phyloP scores from a whole-genome alignment of 2,329 filamentous ascomycete genomes.

The Fusarium verrucosum region DNA sequence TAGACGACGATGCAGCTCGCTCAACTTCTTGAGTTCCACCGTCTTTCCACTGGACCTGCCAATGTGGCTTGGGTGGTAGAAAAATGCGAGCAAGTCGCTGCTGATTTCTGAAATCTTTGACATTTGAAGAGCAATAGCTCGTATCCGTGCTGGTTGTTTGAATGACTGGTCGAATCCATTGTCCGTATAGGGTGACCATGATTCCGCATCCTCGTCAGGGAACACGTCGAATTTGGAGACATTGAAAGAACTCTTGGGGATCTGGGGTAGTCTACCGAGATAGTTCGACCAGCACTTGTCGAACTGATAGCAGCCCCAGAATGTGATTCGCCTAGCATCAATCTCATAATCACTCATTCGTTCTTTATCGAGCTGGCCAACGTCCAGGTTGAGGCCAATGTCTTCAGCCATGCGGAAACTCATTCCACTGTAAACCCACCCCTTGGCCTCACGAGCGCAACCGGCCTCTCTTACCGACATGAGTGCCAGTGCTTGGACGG shows the following conservation, averaged over 20 bases:
- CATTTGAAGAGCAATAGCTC: constrained; percentile 83
- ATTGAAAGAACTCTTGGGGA: constrained; percentile 81
- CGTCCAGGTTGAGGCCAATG: constrained; percentile 88
- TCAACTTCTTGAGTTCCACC: constrained; percentile 88
- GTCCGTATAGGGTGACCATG: constrained; percentile 91
- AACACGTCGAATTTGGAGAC: constrained; percentile 92
- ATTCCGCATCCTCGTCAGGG: constrained; percentile 83
- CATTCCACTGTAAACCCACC: constrained; percentile 99
- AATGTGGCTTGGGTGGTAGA: constrained; percentile 83
- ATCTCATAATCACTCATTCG: constrained; percentile 81
- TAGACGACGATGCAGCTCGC: constrained; percentile 87
- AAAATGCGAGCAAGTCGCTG: constrained; percentile 86
- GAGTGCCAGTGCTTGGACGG: constrained; percentile 89
- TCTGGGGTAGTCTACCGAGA: constrained; percentile 86
- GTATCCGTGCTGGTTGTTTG: constrained; percentile 82
- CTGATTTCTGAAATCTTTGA: constrained; percentile 91
- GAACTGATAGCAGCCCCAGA: constrained; percentile 98
- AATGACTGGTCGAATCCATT: constrained; percentile 76
- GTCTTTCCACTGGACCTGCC: constrained; percentile 75
- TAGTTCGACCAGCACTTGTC: constrained; percentile 99
- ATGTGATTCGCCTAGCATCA: constrained; percentile 89
- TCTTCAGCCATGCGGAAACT: constrained; percentile 98
- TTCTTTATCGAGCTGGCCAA: constrained; percentile 69
- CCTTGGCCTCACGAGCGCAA: constrained; percentile 91
- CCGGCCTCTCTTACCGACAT: constrained; percentile 98